Base-by-base conservation (phyloP, 345 rosid species). In the Lepidium didymum region DNA sequence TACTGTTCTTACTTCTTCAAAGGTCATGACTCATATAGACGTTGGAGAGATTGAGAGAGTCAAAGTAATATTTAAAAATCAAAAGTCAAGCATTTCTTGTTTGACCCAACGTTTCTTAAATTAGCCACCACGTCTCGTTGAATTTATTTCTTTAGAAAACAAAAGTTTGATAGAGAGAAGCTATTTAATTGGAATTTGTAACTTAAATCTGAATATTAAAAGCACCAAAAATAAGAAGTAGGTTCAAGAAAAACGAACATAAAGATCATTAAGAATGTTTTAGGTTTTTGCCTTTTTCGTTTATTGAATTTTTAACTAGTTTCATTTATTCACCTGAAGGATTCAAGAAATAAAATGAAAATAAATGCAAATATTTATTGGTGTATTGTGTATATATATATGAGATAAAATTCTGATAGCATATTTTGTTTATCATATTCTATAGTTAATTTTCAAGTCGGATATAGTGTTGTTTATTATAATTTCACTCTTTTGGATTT, bases 71-170 rank as follows among this genome's bases (percentile, higher is more conserved):
- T 12, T 42, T 53, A n/a, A 25, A 51, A 37, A 47, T 10, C 18
- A 36, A 38, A 56, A 58, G 62, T 66, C 67, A 66, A 29, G 67
- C 68, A 10, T 51, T 51, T 51, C 56, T 51, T 41, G 62, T 66
- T 58, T 51, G 67, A 65, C 77, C 40, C 6, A 35, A 33, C 10
- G 11, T 55, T 23, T 29, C 33, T 29, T 29, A 29, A 29, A 5
- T 5, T 5, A 56, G 57, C 51, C 57, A 65, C 45, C 70, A 45
- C 36, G 50, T 29, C 13, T 29, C 14, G 27, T 53, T 21, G 36
- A 15, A 23, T 64, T 6, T 27, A 7, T 55, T 61, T 43, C 18
- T 9, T 62, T 29, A 29, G 5, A 29, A 29, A 29, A 29, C 33
- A 29, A 29, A 29, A 27, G 33, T 29, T 29, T 29, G 33, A 7